Evolutionary conservation across 148 eudicot species (phyloP).

Genomic region (Agrostemma githago): DNA sequence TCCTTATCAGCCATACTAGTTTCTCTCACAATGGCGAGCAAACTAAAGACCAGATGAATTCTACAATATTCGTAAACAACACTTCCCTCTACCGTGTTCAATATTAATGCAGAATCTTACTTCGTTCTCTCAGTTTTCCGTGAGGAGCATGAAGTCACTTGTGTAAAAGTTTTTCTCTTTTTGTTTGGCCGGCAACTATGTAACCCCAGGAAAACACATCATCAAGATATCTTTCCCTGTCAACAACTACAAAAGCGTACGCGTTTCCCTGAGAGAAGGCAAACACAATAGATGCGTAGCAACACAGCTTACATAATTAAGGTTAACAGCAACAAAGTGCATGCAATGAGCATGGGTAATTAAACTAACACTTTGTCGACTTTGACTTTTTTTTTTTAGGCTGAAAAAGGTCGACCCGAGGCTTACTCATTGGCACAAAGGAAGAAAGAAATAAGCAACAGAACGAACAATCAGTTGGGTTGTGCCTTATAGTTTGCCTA

Average conservation of each 20-base stretch:
- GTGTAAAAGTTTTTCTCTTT: too few species aligned
- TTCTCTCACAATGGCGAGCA: constrained; percentile 7
- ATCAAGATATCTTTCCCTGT: too few species aligned
- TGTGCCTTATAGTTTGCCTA: not conserved
- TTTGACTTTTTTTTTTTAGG: not conserved
- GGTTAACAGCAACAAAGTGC: not conserved
- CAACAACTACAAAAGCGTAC: not conserved
- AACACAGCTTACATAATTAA: not conserved
- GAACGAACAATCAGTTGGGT: not conserved
- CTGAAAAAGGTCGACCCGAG: not conserved
- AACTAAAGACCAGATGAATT: not conserved
- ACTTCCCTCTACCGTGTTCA: too few species aligned
- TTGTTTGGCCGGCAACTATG: too few species aligned
- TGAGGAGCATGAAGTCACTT: too few species aligned
- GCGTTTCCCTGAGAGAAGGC: not conserved
- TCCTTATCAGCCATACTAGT: not conserved
- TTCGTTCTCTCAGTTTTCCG: too few species aligned
- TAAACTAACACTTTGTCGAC: not conserved
- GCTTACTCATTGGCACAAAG: not conserved
- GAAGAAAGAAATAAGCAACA: not conserved
- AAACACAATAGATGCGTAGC: constrained; percentile 1
- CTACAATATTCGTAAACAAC: not conserved
- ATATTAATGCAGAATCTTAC: too few species aligned
- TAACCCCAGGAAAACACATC: too few species aligned
- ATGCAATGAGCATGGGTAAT: not conserved